Evolutionary conservation across 1,284 basidiomycete genomes (phyloP), one percentile per base, ranked within the genome.

Genomic region (Sporisorium iseilematis-ciliati): DNA sequence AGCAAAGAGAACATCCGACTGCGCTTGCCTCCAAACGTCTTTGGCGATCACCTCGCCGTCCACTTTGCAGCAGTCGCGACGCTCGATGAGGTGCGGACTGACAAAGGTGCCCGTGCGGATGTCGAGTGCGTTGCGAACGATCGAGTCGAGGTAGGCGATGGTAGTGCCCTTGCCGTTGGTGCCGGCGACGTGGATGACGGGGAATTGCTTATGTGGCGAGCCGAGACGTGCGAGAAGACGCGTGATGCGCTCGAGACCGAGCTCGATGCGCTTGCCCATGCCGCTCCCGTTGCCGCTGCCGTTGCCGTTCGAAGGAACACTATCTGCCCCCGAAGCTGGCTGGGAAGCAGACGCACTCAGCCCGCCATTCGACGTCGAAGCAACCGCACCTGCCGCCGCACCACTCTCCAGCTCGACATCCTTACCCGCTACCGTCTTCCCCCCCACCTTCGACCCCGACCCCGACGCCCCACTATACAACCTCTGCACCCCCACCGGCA

Each of bases 91-190:
- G 84, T 98, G 95, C 0, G 97, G 97, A 75, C 91, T 93, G 86
- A 96, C 98, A 88, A 94, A 99, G 33, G 93, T 89, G 4, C 92
- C 96, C 3, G 93, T 90, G 16, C 88, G 87, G 54, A 92, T 79
- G 0, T 88, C 87, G 41, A 81, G 66, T 1, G 75, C 73, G 42
- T 76, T 65, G 0, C 91, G 89, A 16, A 98, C 86, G 72, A 94
- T 91, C 20, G 92, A 92, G 4, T 93, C 90, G 14, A 97, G 87
- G 56, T 95, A 88, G 2, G 92, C 91, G 8, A 93, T 91, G 11
- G 95, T 93, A 66, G 92, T 95, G 29, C 97, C 97, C 86, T 99
- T 99, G 31, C 96, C 96, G 86, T 99, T 99, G 0, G 97, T 99
- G 0, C 97, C 96, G 4, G 94, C 91, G 56, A 99, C 89, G 83